Percentiles rank a stretch among this genome's conserved stretches.
Conservation (phyloP, 495 filamentous ascomycete genomes). For the Penicillium longicatenatum region DNA sequence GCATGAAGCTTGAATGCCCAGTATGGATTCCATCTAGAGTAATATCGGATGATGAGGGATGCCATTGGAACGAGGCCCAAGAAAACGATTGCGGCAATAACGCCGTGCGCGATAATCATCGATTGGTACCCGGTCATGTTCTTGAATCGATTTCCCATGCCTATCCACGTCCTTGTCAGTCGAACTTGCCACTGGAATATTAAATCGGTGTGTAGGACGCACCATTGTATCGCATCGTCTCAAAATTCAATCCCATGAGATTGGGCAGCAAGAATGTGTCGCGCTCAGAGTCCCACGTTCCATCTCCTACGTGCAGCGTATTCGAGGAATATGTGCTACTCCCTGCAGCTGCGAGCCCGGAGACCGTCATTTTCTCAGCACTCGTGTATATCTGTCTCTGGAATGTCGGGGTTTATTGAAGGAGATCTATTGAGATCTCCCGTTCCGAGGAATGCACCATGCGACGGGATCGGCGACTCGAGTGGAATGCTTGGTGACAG, state of each 20-base stretch:
- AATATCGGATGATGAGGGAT: conserved; percentile 77
- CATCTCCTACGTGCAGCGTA: conserved; percentile 85
- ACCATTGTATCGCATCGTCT: conserved; percentile 97
- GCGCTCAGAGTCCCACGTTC: conserved; percentile 82
- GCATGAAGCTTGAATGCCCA: conserved; percentile 77
- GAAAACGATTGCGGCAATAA: conserved; percentile 86
- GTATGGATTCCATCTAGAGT: conserved; percentile 59
- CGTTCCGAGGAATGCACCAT: conserved; percentile 52
- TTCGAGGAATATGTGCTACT: conserved; percentile 81
- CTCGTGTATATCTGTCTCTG: conserved; percentile 22
- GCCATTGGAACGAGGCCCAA: conserved; percentile 79
- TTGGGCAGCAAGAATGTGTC: conserved; percentile 90
- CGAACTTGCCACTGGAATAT: background rate
- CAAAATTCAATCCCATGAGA: conserved; percentile 83
- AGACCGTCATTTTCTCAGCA: conserved; percentile 43
- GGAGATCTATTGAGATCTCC: conserved; percentile 54
- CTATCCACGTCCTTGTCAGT: conserved; percentile 42
- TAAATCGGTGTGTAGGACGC: conserved; percentile 23
- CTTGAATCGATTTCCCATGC: conserved; percentile 89
- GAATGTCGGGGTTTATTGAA: conserved; percentile 39
- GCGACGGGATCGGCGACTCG: conserved; percentile 26
- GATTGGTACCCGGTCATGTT: conserved; percentile 73
- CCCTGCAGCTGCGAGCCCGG: conserved; percentile 70
- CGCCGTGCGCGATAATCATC: conserved; percentile 80
- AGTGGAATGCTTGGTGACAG: conserved; percentile 20